Conservation (phyloP, 1,284 basidiomycete genomes). For the Coniferiporia sulphurascens region DNA sequence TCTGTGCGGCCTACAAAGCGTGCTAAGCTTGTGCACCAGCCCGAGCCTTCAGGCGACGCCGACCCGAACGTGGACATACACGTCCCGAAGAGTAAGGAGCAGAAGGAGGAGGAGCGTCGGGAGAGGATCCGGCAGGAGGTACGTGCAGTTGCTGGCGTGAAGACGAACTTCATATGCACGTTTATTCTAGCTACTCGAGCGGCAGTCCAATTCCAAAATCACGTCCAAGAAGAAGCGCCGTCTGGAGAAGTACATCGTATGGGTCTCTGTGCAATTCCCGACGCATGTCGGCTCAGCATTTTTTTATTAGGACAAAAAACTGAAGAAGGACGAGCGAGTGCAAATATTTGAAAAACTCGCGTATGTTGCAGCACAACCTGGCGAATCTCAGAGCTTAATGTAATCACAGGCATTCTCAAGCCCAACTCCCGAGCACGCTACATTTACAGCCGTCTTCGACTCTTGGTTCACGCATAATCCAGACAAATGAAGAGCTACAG, state of each 20-base stretch:
- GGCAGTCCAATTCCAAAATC: conserved; percentile 66
- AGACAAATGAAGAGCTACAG: conserved; percentile 54
- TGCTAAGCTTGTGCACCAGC: conserved; percentile 25
- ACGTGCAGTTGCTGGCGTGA: conserved; percentile 18
- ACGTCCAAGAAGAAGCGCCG: conserved; percentile 76
- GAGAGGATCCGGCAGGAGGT: conserved; percentile 64
- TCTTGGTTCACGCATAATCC: conserved; percentile 63
- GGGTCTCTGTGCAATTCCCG: conserved; percentile 22
- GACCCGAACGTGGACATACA: conserved; percentile 61
- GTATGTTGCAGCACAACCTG: conserved; percentile 40
- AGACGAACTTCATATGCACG: neutral
- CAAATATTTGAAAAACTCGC: conserved; percentile 71
- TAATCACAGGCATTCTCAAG: conserved; percentile 63
- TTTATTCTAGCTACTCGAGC: conserved; percentile 37
- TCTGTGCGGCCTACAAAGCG: conserved; percentile 54
- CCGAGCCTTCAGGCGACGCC: conserved; percentile 18
- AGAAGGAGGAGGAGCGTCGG: conserved; percentile 56
- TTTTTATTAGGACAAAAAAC: conserved; percentile 66
- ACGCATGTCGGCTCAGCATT: neutral
- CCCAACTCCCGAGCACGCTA: conserved; percentile 51
- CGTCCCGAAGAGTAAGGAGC: conserved; percentile 52
- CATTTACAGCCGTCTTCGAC: conserved; percentile 72
- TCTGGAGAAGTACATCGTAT: conserved; percentile 80
- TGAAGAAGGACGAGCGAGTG: conserved; percentile 78
- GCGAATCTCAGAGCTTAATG: conserved; percentile 27